These are phyloP conservation scores for Cladosporium phlei DNA, from an alignment of 2,329 filamentous ascomycete species.

Conservation along the genomic window DNA sequence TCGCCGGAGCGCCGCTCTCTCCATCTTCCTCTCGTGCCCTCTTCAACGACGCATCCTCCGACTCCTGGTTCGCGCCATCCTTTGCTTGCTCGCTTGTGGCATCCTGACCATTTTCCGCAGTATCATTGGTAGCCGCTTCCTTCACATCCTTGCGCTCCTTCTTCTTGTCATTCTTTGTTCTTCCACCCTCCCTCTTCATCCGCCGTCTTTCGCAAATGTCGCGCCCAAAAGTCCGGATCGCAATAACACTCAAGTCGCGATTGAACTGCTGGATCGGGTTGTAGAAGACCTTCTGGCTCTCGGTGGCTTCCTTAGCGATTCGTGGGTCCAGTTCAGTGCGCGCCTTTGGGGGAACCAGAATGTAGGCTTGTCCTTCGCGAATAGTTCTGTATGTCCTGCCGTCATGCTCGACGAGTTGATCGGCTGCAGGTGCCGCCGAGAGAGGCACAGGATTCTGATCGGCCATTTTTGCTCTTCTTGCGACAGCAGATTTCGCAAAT, in stretches of 20 bases:
- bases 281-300: slow-evolving; percentile 76
- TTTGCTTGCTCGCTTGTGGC: slow-evolving; percentile 14
- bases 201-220: slow-evolving; percentile 40
- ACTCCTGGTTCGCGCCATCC: neutral
- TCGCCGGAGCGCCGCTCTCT: slow-evolving; percentile 2
- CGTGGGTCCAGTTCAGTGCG: slow-evolving; percentile 46
- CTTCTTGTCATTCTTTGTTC: slow-evolving; percentile 27
- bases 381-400: slow-evolving; percentile 47
- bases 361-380: slow-evolving; percentile 63
- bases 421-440: slow-evolving; percentile 23
- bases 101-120: slow-evolving; percentile 9
- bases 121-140: slow-evolving; percentile 22
- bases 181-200: slow-evolving; percentile 29
- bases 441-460: slow-evolving; percentile 17
- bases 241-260: slow-evolving; percentile 85
- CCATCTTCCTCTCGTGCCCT: slow-evolving; percentile 6
- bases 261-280: slow-evolving; percentile 99
- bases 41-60: slow-evolving; percentile 8
- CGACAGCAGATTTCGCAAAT: neutral
- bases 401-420: slow-evolving; percentile 31
- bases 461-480: slow-evolving; percentile 6
- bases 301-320: slow-evolving; percentile 32
- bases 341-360: slow-evolving; percentile 55
- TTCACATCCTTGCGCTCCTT: slow-evolving; percentile 33
- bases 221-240: slow-evolving; percentile 83